Evolutionary conservation across 2,329 filamentous ascomycete species (phyloP), one percentile per base, ranked within the genome.

Genomic region (Chaetomium strumarium): DNA sequence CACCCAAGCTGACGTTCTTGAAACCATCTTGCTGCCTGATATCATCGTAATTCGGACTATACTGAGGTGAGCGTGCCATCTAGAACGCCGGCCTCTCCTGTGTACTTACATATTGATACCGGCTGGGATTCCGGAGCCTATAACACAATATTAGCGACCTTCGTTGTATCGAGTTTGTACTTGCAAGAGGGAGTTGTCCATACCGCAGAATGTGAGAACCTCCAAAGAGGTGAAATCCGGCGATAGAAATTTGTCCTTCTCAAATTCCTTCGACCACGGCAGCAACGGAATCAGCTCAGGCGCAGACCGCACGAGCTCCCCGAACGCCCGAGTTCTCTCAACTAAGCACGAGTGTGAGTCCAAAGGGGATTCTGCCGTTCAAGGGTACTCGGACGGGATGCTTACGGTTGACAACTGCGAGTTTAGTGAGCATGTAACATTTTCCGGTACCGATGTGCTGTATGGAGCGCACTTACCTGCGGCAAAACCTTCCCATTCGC

Each of bases 191-290:
- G 24, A 34, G 12, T 5, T 13, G 30, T 45, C 44, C 59, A 42
- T 62, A 60, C 60, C 80, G 66, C 80, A 79, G 62, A 96, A 96
- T 1, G 86, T 90, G 55, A 96, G 71, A 2, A 96, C 90, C 68
- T 99, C 93, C 1, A 97, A 77, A 10, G 88, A 93, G 0, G 93
- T 97, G 66, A 99, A 99, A 68, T 99, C 93, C 0, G 93, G 93
- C 48, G 89, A 92, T 34, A 95, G 72, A 70, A 99, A 99, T 64
- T 87, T 90, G 74, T 96, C 91, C 71, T 97, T 97, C 67, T 99
- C 93, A 60, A 97, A 99, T 0, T 89, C 87, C 43, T 81, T 79
- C 34, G 77, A 75, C 93, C 93, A 99, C 0, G 93, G 93, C 13
- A 99, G 75, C 57, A 95, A 83, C 7, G 90, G 89, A 47, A 99